phyloP scores from a whole-genome alignment of 768 basidiomycete genomes.

The Auriscalpium orientale region DNA sequence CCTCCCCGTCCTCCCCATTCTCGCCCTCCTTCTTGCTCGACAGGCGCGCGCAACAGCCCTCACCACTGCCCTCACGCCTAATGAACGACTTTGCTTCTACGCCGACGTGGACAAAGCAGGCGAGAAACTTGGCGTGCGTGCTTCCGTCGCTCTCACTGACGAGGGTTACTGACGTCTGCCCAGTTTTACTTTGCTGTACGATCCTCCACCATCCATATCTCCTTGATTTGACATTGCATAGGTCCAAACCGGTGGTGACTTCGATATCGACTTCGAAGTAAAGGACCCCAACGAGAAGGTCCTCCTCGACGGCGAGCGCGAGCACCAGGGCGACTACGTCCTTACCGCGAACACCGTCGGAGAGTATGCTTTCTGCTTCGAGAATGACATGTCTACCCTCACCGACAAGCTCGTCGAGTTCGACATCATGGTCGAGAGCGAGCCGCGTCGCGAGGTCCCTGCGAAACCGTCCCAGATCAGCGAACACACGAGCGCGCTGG shows the following conservation, averaged over 20 bases:
- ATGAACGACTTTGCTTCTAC: conserved; percentile 87
- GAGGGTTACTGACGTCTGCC: conserved; percentile 7
- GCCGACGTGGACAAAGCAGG: conserved; percentile 94
- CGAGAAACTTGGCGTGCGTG: conserved; percentile 80
- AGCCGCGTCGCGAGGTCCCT: conserved; percentile 84
- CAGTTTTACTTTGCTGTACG: conserved; percentile 96
- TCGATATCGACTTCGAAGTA: conserved; percentile 91
- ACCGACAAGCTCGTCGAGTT: conserved; percentile 93
- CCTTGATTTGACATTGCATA: conserved; percentile 19
- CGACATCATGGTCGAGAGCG: conserved; percentile 98
- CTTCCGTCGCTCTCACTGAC: background rate
- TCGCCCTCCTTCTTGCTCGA: conserved; percentile 15
- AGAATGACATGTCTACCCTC: conserved; percentile 93
- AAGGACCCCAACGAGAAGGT: conserved; percentile 87
- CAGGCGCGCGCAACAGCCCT: conserved; percentile 50
- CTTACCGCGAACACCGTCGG: conserved; percentile 88
- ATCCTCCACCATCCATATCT: conserved; percentile 5
- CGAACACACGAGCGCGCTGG: conserved; percentile 88
- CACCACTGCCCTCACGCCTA: conserved; percentile 71
- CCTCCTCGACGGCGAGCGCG: conserved; percentile 78
- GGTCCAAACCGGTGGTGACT: conserved; percentile 96
- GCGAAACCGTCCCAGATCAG: conserved; percentile 82
- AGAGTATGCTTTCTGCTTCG: conserved; percentile 95
- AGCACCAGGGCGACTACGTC: conserved; percentile 95
- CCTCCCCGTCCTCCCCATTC: conserved; percentile 13